These are phyloP conservation scores for Monosiga brevicollis DNA, from an alignment of 78 protist species.

Conservation along the genomic window DNA sequence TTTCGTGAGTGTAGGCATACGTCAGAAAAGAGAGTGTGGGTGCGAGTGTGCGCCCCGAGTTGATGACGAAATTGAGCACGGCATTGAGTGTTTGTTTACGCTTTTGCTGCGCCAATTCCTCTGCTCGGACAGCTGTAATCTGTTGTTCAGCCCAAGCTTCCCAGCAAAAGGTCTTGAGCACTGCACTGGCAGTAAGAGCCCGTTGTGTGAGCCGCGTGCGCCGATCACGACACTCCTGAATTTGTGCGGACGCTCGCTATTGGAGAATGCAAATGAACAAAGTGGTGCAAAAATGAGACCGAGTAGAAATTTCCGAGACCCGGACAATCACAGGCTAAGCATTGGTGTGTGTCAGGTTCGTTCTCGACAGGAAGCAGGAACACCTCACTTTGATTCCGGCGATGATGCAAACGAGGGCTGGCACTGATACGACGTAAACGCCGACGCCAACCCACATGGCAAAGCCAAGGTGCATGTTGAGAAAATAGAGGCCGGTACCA, in stretches of 20 bases:
- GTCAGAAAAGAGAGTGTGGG: neutral
- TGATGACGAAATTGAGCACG: neutral
- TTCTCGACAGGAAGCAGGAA: no score
- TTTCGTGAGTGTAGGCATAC: neutral
- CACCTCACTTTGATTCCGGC: neutral
- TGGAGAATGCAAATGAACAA: no score
- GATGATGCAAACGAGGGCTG: neutral
- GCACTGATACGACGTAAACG: neutral
- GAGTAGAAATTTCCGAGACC: no score
- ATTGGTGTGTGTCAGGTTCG: no score
- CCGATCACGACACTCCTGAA: neutral
- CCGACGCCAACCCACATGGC: neutral
- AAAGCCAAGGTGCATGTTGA: neutral
- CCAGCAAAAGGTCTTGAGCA: neutral
- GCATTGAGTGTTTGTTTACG: neutral
- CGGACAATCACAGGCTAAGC: no score
- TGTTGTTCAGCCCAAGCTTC: neutral
- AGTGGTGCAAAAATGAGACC: no score
- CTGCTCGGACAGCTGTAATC: neutral
- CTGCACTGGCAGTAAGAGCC: neutral
- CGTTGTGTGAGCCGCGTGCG: neutral
- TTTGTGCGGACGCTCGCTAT: neutral
- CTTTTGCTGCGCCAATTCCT: neutral
- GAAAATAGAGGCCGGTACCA: neutral
- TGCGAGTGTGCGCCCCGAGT: neutral